Base-by-base conservation (phyloP, 2,329 filamentous ascomycete species). In the Scedosporium dehoogii region DNA sequence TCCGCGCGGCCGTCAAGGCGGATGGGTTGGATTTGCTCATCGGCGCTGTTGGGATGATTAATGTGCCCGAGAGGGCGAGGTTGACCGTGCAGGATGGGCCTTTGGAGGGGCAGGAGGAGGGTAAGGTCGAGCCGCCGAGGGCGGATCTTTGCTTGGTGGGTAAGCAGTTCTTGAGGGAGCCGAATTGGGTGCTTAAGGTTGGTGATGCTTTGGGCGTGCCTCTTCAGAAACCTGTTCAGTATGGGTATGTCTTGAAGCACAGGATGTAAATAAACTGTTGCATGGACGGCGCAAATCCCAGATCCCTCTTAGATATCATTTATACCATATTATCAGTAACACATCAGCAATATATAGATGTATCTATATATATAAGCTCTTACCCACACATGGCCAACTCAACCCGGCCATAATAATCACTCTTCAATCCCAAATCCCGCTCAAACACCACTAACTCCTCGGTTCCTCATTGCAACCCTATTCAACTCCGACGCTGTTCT, bases 151-250 rank as follows among this genome's bases (percentile, higher is more conserved):
- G 88, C 0, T 79, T 93, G 18, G 80, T 88, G 1, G 92, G 84
- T 0, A 80, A 91, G 62, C 87, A 89, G 69, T 94, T 94, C 74
- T 80, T 96, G 75, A 85, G 91, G 72, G 91, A 96, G 70, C 89
- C 92, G 0, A 86, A 90, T 63, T 85, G 92, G 70, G 88, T 91
- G 7, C 85, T 91, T 74, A 81, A 83, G 41, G 87, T 84, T 65
- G 92, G 90, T 0, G 82, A 89, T 64, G 83, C 91, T 66, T 76
- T 96, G 38, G 85, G 84, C 9, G 85, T 92, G 3, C 77, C 85
- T 63, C 84, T 92, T 4, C 78, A 87, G 68, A 88, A 87, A 83
- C 84, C 91, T 1, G 85, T 85, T 66, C 91, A 96, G 71, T 85
- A 84, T 67, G 67, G 71, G 29, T 72, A 77, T 9, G 76, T 51